phyloP scores from a whole-genome alignment of 2,329 filamentous ascomycete species.

The Exophiala lecanii-corni region DNA sequence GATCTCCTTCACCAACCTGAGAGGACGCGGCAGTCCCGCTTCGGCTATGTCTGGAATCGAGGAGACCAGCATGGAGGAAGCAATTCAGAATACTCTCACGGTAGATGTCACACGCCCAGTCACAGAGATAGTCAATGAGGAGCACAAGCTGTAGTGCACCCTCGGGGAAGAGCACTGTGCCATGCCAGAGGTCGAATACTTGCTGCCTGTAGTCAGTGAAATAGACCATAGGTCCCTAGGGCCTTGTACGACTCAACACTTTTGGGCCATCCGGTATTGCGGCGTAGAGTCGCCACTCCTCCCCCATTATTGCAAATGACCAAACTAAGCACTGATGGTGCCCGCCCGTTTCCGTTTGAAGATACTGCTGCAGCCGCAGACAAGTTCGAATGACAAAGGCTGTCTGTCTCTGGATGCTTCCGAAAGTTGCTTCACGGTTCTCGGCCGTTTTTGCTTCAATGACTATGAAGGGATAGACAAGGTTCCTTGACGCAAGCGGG shows the following conservation, averaged over 20 bases:
- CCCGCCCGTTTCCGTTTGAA: slow-evolving; percentile 6
- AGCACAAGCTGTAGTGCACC: slow-evolving; percentile 28
- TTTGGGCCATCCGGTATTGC: slow-evolving; percentile 13
- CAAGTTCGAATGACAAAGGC: slow-evolving; percentile 26
- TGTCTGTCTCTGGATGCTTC: slow-evolving; percentile 24
- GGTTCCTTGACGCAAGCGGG: slow-evolving; percentile 1
- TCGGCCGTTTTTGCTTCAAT: slow-evolving; percentile 28
- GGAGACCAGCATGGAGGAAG: slow-evolving; percentile 1
- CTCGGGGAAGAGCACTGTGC: slow-evolving; percentile 21
- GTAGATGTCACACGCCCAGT: slow-evolving; percentile 30
- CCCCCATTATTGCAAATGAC: slow-evolving; percentile 20
- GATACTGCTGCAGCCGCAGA: slow-evolving; percentile 25
- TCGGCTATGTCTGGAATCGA: neutral
- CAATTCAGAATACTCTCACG: slow-evolving; percentile 4
- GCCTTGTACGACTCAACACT: slow-evolving; percentile 14
- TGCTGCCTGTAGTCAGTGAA: no score
- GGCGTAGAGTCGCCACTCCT: slow-evolving; percentile 24
- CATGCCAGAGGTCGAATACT: slow-evolving; percentile 27
- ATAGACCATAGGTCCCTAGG: no score
- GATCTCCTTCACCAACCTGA: neutral
- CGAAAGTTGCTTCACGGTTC: slow-evolving; percentile 16
- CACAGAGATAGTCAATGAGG: slow-evolving; percentile 28
- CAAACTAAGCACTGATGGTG: slow-evolving; percentile 16
- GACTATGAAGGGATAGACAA: slow-evolving; percentile 27
- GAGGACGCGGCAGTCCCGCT: neutral